Base-by-base conservation (phyloP, 495 filamentous ascomycete genomes). In the Annulohypoxylon stygium region DNA sequence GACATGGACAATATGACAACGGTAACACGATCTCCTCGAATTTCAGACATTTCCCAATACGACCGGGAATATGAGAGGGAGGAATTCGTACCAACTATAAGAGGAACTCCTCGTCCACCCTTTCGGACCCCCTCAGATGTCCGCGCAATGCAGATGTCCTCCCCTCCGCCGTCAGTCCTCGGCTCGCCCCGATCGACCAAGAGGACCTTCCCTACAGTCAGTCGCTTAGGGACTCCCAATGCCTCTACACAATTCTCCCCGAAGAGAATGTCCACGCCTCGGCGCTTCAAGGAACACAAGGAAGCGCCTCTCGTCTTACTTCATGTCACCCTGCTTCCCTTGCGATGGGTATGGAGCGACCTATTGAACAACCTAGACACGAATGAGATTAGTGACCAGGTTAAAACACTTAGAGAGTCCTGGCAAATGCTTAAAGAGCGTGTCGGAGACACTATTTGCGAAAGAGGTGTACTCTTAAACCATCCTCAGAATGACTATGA, bases 401-500 rank as follows among this genome's bases (percentile, higher is more conserved):
- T 90, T 1, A 78, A 84, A 7, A 77, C 82, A 14, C 88, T 93
- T 30, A 88, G 89, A 74, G 88, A 90, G 61, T 89, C 92, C 34
- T 95, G 92, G 90, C 86, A 90, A 16, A 80, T 94, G 11, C 81
- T 97, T 3, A 88, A 90, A 73, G 92, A 95, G 43, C 92, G 93
- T 64, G 79, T 92, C 18, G 88, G 89, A 18, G 91, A 93, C 16
- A 95, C 92, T 0, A 89, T 97, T 2, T 82, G 96, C 10, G 92
- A 94, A 72, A 88, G 96, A 0, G 96, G 96, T 0, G 86, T 99
- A 14, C 83, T 99, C 47, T 86, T 99, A 7, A 90, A 93, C 1
- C 96, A 99, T 76, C 96, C 96, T 11, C 89, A 92, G 74, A 93
- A 94, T 66, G 91, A 97, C 71, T 98, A 95, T 76, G 95, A 97